Conservation (phyloP, 2,329 filamentous ascomycete species). For the Byssochlamys sp. region DNA sequence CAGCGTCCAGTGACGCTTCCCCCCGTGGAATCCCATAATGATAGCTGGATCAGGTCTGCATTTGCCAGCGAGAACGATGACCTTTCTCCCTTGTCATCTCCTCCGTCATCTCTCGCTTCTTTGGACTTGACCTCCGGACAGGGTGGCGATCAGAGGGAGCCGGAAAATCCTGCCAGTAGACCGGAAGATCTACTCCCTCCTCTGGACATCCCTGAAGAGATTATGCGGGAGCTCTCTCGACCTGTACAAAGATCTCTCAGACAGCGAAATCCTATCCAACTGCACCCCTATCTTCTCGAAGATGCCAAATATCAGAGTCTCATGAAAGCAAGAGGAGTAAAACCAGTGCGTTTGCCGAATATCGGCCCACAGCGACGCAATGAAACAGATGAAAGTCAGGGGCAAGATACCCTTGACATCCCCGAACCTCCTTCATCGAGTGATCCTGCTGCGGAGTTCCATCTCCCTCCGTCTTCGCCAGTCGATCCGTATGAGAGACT, state of each 20-base stretch:
- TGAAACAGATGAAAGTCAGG: slow-evolving; percentile 21
- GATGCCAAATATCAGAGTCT: slow-evolving; percentile 34
- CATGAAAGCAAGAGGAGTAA: slow-evolving; percentile 34
- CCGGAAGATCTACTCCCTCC: slow-evolving; percentile 11
- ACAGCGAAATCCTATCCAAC: slow-evolving; percentile 39
- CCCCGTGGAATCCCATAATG: slow-evolving; percentile 4
- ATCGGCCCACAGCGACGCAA: slow-evolving; percentile 5
- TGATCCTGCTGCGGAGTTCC: slow-evolving; percentile 20
- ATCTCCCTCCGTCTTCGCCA: slow-evolving; percentile 21
- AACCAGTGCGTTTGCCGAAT: slow-evolving; percentile 29
- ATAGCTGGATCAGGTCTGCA: slow-evolving; percentile 1
- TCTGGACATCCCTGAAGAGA: slow-evolving; percentile 19
- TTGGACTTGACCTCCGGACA: background rate
- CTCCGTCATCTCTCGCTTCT: slow-evolving; percentile 21
- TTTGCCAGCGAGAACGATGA: slow-evolving; percentile 10
- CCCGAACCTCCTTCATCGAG: slow-evolving; percentile 21
- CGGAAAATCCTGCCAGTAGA: background rate
- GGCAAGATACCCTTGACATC: slow-evolving; percentile 23
- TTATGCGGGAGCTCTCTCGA: slow-evolving; percentile 16
- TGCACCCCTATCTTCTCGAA: slow-evolving; percentile 41
- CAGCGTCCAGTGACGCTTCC: slow-evolving; percentile 10
- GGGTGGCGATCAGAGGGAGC: background rate
- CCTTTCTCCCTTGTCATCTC: slow-evolving; percentile 29
- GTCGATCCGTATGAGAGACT: slow-evolving; percentile 6
- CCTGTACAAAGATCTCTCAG: slow-evolving; percentile 28